These are phyloP conservation scores for Xerocomellus chrysenteron DNA, from an alignment of 768 basidiomycete genomes.

Conservation along the genomic window DNA sequence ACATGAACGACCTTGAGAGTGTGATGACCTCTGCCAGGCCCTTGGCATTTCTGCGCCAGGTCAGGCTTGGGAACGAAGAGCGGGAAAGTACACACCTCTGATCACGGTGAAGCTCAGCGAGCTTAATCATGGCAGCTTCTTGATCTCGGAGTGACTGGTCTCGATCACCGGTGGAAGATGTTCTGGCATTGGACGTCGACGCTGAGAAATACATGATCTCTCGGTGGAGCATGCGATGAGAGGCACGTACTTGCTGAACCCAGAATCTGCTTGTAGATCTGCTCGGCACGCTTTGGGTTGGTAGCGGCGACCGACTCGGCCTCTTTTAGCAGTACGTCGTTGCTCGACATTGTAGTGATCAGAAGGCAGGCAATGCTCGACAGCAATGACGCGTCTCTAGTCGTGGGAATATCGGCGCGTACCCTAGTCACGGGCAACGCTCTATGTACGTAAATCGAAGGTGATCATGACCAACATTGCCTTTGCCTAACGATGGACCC, in stretches of 20 bases:
- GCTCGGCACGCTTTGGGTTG: conserved; percentile 64
- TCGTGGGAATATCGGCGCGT: conserved; percentile 19
- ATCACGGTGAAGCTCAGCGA: conserved; percentile 85
- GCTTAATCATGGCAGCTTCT: conserved; percentile 79
- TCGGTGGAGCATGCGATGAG: neutral
- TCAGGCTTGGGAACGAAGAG: neutral
- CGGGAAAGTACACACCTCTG: conserved; percentile 56
- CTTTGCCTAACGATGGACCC: too few species aligned
- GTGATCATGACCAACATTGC: too few species aligned
- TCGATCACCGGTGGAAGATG: conserved; percentile 38
- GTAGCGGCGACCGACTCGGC: conserved; percentile 48
- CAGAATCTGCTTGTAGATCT: conserved; percentile 73
- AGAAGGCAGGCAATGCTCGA: neutral
- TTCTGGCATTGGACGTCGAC: conserved; percentile 33
- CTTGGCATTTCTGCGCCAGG: conserved; percentile 63
- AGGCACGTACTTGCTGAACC: conserved; percentile 33
- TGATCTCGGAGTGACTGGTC: conserved; percentile 73
- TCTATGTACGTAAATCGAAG: too few species aligned
- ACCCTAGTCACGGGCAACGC: too few species aligned
- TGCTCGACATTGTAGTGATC: conserved; percentile 24
- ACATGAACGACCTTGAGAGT: conserved; percentile 81
- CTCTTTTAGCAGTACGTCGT: conserved; percentile 35
- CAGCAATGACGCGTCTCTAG: conserved; percentile 25
- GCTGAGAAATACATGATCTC: conserved; percentile 15
- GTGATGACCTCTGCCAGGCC: conserved; percentile 86